Evolutionary conservation across 176 grass and related monocot species (phyloP).

Genomic region (Bromus sterilis): DNA sequence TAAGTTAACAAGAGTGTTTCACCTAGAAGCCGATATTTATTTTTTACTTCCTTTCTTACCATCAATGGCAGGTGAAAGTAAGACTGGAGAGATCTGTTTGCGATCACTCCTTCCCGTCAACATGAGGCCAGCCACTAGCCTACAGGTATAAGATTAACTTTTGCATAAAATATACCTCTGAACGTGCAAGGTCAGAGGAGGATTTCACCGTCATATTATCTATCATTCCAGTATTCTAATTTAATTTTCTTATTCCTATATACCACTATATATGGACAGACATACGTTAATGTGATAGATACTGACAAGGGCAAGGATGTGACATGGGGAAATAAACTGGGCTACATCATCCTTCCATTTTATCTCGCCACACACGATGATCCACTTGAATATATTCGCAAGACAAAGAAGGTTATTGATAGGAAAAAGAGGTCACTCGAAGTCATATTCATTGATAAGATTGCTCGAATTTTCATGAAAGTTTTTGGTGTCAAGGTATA

Average conservation of each 20-base stretch:
- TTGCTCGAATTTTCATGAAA: constrained; percentile 16
- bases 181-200: too few relatives aligned
- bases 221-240: neutral
- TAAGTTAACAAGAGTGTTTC: neutral
- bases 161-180: too few relatives aligned
- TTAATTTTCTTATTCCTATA: neutral
- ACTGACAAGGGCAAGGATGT: neutral
- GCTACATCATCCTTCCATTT: constrained; percentile 38
- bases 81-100: neutral
- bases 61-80: neutral
- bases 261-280: too few relatives aligned
- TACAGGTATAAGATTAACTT: too few relatives aligned
- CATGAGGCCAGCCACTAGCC: too few relatives aligned
- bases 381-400: constrained; percentile 49
- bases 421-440: constrained; percentile 67
- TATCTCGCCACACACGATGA: constrained; percentile 28
- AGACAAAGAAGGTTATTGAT: constrained; percentile 24
- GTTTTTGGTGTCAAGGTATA: constrained; percentile 47
- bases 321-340: constrained; percentile 47
- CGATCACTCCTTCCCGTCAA: neutral
- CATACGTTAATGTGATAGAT: constrained; percentile 35
- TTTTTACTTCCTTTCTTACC: neutral
- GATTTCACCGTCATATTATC: too few relatives aligned
- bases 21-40: too few relatives aligned
- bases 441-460: constrained; percentile 15